Percentiles rank a stretch among this genome's conserved stretches.
phyloP scores from a whole-genome alignment of 108 stramenopile genomes.

The Skeletonema marinoi region DNA sequence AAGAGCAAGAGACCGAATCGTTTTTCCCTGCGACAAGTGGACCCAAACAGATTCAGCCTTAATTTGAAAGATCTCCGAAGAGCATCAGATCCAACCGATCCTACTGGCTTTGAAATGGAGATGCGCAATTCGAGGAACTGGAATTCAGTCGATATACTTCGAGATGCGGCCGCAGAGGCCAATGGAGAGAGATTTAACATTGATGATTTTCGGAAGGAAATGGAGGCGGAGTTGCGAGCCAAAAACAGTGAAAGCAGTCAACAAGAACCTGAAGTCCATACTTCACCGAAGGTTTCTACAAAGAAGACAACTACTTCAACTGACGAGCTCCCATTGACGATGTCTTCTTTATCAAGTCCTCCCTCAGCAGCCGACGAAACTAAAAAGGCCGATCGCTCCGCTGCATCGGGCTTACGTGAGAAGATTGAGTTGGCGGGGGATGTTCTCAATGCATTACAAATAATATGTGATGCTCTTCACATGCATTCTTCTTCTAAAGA shows the following conservation, averaged over 20 bases:
- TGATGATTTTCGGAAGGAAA: not conserved
- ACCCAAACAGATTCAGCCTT: not conserved
- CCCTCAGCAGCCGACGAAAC: not conserved
- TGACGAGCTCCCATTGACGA: not conserved
- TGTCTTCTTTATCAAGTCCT: not conserved
- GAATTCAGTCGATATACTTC: not conserved
- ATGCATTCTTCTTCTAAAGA: slow-evolving; percentile 2
- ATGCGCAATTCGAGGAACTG: not conserved
- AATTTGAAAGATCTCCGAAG: not conserved
- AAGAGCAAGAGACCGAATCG: not conserved
- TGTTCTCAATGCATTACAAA: not conserved
- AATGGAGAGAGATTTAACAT: not conserved
- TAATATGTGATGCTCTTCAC: slow-evolving; percentile 10
- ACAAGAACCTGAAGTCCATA: not conserved
- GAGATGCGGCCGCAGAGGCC: slow-evolving; percentile 7
- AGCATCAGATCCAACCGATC: not conserved
- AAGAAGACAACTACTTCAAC: not conserved
- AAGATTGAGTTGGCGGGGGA: not conserved
- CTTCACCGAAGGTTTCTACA: not conserved
- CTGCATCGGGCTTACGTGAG: not conserved
- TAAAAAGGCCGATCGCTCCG: not conserved
- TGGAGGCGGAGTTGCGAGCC: not conserved
- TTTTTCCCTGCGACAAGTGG: not conserved
- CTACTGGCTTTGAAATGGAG: not conserved
- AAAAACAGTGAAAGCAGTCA: not conserved